Base-by-base conservation (phyloP, 352 stramenopile genomes). In the Pythium rishiriense region DNA sequence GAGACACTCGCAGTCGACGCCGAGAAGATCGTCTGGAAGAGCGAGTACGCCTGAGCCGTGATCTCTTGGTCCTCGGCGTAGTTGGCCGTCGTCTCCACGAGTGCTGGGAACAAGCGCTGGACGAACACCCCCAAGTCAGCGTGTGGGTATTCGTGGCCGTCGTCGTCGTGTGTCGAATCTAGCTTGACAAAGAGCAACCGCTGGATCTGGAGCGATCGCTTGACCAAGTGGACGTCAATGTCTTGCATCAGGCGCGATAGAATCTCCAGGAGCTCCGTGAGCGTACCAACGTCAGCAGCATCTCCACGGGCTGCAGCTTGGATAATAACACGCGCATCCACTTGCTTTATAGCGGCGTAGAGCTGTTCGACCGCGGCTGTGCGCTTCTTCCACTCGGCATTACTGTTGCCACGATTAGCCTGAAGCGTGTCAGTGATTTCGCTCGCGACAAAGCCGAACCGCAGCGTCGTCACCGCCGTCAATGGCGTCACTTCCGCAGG, bases 331-430 rank as follows among this genome's bases (percentile, higher is more conserved):
- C 31, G 28, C 29, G 57, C 26, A 24, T 75, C 64, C 3, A 78
- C 70, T 12, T 81, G 42, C 52, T 84, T 84, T 28, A 66, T 70
- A 0, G 68, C 47, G 2, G 64, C 59, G 26, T 78, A 87, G 1
- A 93, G 61, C 46, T 85, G 74, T 55, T 91, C 80, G 10, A 88
- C 80, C 4, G 81, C 81, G 17, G 64, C 64, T 4, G 81, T 72
- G 3, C 83, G 70, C 28, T 78, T 83, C 66, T 91, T 93, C 83
- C 83, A 92, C 42, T 90, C 80, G 9, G 79, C 70, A 41, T 93
- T 91, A 17, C 79, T 88, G 48, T 86, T 88, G 33, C 75, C 82
- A 4, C 66, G 70, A 46, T 63, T 77, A 0, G 28, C 66, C 12
- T 60, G 55, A 19, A 91, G 55, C 15, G 60, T 62, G 0, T 68